A percentile compares a stretch with the other conserved stretches of the same genome.
Conservation (phyloP, 768 basidiomycete species). For the Kwoniella shandongensis region DNA sequence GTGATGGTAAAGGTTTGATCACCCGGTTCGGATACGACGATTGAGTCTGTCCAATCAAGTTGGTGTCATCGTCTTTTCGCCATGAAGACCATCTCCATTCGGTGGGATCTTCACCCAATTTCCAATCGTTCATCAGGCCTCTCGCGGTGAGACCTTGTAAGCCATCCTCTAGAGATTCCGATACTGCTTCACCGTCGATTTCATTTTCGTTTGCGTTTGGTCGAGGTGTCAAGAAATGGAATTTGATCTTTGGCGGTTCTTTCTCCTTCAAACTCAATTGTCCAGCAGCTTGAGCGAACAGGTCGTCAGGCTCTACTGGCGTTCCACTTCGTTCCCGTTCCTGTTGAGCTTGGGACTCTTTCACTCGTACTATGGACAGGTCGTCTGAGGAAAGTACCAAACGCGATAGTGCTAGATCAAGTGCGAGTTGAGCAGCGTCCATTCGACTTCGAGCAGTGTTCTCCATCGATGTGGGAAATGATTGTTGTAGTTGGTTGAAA, state of each 20-base stretch:
- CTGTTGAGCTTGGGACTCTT: not conserved
- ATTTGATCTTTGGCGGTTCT: slow-evolving; percentile 13
- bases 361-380: not conserved
- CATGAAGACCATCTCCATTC: slow-evolving; percentile 9
- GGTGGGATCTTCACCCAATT: slow-evolving; percentile 5
- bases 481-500: not conserved
- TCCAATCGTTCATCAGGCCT: slow-evolving; percentile 15
- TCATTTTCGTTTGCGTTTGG: not conserved
- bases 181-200: not conserved
- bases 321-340: not conserved
- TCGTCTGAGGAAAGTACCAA: slow-evolving; percentile 20
- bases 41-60: not conserved
- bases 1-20: slow-evolving; percentile 22
- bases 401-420: slow-evolving; percentile 23
- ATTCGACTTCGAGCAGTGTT: not conserved
- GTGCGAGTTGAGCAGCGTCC: slow-evolving; percentile 10
- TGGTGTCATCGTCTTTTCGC: slow-evolving; percentile 5
- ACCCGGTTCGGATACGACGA: slow-evolving; percentile 7
- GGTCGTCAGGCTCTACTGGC: slow-evolving; percentile 22
- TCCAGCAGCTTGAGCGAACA: slow-evolving; percentile 24
- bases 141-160: slow-evolving; percentile 10
- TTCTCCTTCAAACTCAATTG: slow-evolving; percentile 24
- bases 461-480: not conserved
- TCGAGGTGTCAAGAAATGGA: slow-evolving; percentile 9
- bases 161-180: not conserved